phyloP scores from a whole-genome alignment of 2,329 filamentous ascomycete species.

The Calonectria crousiana region DNA sequence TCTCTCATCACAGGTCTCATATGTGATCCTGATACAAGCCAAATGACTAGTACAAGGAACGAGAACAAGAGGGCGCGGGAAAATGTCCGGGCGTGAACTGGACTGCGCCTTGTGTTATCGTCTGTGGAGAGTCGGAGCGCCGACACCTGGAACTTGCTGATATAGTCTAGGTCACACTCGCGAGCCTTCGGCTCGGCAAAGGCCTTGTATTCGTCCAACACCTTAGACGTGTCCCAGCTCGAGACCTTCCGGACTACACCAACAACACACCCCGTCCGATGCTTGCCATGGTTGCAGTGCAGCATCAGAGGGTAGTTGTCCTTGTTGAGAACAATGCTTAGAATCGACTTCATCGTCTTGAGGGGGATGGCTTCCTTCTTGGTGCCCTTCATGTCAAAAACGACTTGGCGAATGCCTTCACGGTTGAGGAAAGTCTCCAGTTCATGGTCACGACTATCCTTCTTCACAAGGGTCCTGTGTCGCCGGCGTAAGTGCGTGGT shows the following conservation, averaged over 20 bases:
- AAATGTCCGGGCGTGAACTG: slow-evolving; percentile 52
- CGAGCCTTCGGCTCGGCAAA: slow-evolving; percentile 73
- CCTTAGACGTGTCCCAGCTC: slow-evolving; percentile 72
- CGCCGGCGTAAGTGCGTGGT: slow-evolving; percentile 25
- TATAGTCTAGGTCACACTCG: slow-evolving; percentile 71
- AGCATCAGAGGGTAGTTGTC: slow-evolving; percentile 84
- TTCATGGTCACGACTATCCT: slow-evolving; percentile 65
- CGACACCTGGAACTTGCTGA: slow-evolving; percentile 62
- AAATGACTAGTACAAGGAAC: slow-evolving; percentile 56
- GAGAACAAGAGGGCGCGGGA: slow-evolving; percentile 58
- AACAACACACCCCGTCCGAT: slow-evolving; percentile 91
- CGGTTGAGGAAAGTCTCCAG: slow-evolving; percentile 72
- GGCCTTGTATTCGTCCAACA: slow-evolving; percentile 79
- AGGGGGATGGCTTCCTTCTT: slow-evolving; percentile 81
- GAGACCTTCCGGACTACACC: slow-evolving; percentile 81
- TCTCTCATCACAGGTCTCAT: slow-evolving; percentile 38
- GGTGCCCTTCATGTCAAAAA: slow-evolving; percentile 87
- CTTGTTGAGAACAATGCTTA: slow-evolving; percentile 78
- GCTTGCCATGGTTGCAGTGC: slow-evolving; percentile 96
- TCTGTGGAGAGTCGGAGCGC: slow-evolving; percentile 46
- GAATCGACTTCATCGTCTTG: slow-evolving; percentile 76
- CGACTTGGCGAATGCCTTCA: slow-evolving; percentile 77
- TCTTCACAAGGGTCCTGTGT: slow-evolving; percentile 73
- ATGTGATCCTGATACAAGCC: slow-evolving; percentile 54
- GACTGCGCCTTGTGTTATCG: slow-evolving; percentile 29